These are phyloP conservation scores for Heterobasidion annosum DNA, from an alignment of 1,284 basidiomycete genomes.

Conservation along the genomic window DNA sequence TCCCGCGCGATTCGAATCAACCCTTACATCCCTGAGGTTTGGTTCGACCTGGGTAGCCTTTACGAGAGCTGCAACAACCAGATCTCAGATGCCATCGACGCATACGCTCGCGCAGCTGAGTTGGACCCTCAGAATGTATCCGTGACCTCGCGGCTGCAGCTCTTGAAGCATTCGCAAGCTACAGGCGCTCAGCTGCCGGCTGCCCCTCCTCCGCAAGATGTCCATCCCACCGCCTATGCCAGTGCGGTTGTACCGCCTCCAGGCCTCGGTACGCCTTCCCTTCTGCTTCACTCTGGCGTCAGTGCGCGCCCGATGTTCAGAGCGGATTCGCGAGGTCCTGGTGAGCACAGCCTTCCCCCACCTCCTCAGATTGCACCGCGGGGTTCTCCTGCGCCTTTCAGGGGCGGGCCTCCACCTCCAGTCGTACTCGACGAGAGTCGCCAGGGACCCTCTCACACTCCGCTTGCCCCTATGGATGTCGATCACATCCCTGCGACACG, in stretches of 20 bases:
- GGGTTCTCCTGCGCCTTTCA: constrained; percentile 59
- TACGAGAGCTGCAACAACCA: constrained; percentile 99
- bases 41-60: constrained; percentile 95
- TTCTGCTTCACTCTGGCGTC: constrained; percentile 44
- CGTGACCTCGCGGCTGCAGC: constrained; percentile 69
- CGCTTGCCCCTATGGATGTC: constrained; percentile 78
- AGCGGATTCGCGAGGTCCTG: constrained; percentile 52
- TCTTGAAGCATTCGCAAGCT: constrained; percentile 76
- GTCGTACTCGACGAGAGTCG: constrained; percentile 64
- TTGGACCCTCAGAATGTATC: constrained; percentile 77
- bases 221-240: constrained; percentile 91
- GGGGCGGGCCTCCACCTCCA: constrained; percentile 71
- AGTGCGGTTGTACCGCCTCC: constrained; percentile 56
- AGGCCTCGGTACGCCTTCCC: constrained; percentile 55
- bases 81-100: constrained; percentile 96
- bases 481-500: constrained; percentile 51
- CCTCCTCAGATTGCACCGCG: constrained; percentile 38
- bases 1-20: constrained; percentile 98
- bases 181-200: constrained; percentile 73
- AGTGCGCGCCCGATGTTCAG: constrained; percentile 49
- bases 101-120: constrained; percentile 88
- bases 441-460: constrained; percentile 57
- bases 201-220: constrained; percentile 87
- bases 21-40: constrained; percentile 98
- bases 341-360: constrained; percentile 38